Percentiles rank a stretch among this genome's conserved stretches.
Conservation (phyloP, 73 alveolate species). For the Blepharisma japonicum region DNA sequence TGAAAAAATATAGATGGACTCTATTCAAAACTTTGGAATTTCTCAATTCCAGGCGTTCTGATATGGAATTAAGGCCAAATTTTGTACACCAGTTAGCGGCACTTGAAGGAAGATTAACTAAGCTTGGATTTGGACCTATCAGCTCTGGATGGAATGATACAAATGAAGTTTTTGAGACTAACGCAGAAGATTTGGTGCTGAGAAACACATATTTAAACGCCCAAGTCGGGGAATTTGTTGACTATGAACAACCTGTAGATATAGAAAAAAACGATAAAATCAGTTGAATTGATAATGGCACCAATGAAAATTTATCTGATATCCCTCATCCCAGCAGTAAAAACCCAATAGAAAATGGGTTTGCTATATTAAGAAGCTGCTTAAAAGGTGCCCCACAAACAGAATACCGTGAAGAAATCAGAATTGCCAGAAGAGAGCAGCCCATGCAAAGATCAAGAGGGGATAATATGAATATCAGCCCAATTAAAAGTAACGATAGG, state of each 20-base stretch:
- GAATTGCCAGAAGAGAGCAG: too few species aligned
- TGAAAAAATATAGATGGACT: conserved; percentile 91
- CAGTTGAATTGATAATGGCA: conserved; percentile 24
- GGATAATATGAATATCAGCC: too few species aligned
- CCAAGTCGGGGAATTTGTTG: conserved; percentile 1
- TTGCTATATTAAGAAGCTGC: neutral
- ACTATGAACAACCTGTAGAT: neutral
- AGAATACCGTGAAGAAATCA: neutral
- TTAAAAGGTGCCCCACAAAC: conserved; percentile 2
- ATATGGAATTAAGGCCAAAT: conserved; percentile 73
- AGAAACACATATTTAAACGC: conserved; percentile 28
- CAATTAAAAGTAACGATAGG: too few species aligned
- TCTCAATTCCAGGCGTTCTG: conserved; percentile 80
- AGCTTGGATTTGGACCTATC: conserved; percentile 54
- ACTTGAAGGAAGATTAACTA: conserved; percentile 59
- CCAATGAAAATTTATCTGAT: neutral
- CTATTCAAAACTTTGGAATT: conserved; percentile 74
- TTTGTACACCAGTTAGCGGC: conserved; percentile 68
- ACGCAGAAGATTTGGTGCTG: neutral
- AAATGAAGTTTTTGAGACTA: conserved; percentile 44
- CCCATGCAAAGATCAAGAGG: too few species aligned
- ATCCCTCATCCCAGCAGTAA: neutral
- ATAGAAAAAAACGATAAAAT: neutral
- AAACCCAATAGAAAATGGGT: neutral
- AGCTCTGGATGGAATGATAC: conserved; percentile 81